phyloP scores from a whole-genome alignment of 257 asterid genomes.

The Anisodus tanguticus region DNA sequence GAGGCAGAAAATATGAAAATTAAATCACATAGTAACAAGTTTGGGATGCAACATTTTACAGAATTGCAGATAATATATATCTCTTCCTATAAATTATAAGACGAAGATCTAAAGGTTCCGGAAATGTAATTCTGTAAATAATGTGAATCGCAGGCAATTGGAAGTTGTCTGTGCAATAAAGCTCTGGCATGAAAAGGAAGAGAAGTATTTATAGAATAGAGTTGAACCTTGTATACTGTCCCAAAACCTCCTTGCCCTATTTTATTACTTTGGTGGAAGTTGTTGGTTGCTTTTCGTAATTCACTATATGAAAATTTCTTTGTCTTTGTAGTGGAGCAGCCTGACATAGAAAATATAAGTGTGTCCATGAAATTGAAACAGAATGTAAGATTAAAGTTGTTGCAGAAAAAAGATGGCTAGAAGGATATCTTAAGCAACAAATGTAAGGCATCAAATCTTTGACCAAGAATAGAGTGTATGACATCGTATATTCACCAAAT shows the following conservation, averaged over 20 bases:
- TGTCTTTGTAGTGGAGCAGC: conserved; percentile 49
- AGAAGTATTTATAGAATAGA: conserved; percentile 31
- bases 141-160: background rate
- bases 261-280: conserved; percentile 67
- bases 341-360: conserved; percentile 46
- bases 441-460: background rate
- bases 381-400: background rate
- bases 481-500: conserved; percentile 1
- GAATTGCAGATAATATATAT: background rate
- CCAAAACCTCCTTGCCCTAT: conserved; percentile 96
- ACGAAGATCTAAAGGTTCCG: background rate
- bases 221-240: conserved; percentile 77
- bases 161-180: conserved; percentile 22
- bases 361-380: conserved; percentile 32
- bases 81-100: background rate
- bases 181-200: background rate
- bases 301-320: conserved; percentile 67
- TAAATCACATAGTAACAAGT: background rate
- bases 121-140: background rate
- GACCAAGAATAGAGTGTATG: conserved; percentile 17
- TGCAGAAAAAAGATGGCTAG: conserved; percentile 16
- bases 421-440: background rate
- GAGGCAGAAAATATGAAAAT: conserved; percentile 22
- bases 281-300: conserved; percentile 65
- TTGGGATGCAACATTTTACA: background rate